These are phyloP conservation scores for Arthrinium puccinioides DNA, from an alignment of 2,329 filamentous ascomycete species.

Conservation along the genomic window DNA sequence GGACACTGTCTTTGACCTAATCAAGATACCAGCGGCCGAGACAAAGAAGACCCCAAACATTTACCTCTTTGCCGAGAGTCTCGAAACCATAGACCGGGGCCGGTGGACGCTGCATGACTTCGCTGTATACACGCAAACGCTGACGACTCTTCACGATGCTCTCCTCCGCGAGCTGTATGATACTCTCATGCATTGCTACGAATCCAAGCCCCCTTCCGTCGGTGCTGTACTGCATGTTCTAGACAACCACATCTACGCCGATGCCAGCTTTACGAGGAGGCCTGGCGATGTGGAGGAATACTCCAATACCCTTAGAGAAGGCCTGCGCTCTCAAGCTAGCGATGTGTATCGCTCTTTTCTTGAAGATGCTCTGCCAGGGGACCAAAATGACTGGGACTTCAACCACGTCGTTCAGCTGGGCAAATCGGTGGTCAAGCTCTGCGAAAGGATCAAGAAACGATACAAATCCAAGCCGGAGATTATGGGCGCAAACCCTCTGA, in stretches of 20 bases:
- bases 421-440: conserved; percentile 76
- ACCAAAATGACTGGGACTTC: conserved; percentile 82
- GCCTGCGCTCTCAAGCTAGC: conserved; percentile 65
- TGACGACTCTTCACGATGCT: conserved; percentile 71
- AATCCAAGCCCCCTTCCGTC: conserved; percentile 76
- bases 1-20: conserved; percentile 73
- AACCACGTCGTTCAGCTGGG: conserved; percentile 85
- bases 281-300: conserved; percentile 67
- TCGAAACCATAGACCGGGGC: conserved; percentile 50
- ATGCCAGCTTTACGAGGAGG: conserved; percentile 66
- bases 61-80: conserved; percentile 39
- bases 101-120: conserved; percentile 65
- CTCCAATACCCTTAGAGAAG: conserved; percentile 61
- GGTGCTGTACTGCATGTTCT: conserved; percentile 74
- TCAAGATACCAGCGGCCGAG: conserved; percentile 65
- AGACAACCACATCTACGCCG: conserved; percentile 72
- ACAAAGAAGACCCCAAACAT: conserved; percentile 56
- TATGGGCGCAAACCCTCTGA: conserved; percentile 61
- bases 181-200: conserved; percentile 81
- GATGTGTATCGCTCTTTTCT: conserved; percentile 76
- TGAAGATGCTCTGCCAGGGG: conserved; percentile 70
- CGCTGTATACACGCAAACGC: conserved; percentile 64
- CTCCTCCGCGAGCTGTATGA: conserved; percentile 83
- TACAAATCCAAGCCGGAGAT: conserved; percentile 84
- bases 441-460: conserved; percentile 84